phyloP scores from a whole-genome alignment of 2,329 filamentous ascomycete species.

The Neofusicoccum laricinum region DNA sequence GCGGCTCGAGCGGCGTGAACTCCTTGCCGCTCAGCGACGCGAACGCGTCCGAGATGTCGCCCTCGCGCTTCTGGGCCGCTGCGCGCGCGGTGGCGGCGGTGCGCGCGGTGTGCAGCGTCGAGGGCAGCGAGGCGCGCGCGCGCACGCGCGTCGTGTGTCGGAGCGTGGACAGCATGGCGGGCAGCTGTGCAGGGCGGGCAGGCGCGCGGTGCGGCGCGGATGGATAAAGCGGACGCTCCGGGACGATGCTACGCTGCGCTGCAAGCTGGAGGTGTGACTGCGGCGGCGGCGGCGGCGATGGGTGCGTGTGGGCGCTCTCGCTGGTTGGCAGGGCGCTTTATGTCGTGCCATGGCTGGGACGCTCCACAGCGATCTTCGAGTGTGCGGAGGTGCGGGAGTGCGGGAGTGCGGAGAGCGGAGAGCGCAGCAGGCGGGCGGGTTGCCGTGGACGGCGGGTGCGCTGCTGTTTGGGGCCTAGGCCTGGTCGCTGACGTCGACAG shows the following conservation, averaged over 20 bases:
- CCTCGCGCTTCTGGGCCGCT: constrained; percentile 41
- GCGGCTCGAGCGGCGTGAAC: constrained; percentile 43
- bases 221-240: not conserved
- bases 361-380: not conserved
- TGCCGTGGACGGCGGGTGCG: not conserved
- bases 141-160: constrained; percentile 25
- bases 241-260: constrained; percentile 1
- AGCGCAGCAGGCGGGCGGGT: not conserved
- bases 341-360: not conserved
- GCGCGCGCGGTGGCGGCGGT: constrained; percentile 21
- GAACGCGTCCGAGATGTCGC: constrained; percentile 52
- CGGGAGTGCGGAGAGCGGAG: constrained; percentile 10
- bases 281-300: not conserved
- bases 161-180: constrained; percentile 29
- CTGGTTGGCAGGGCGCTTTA: not conserved
- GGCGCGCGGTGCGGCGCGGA: not conserved
- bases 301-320: not conserved
- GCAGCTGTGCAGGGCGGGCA: not conserved
- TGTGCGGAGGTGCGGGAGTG: constrained; percentile 5
- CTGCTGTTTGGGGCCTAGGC: not conserved
- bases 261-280: not conserved
- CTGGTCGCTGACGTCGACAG: constrained; percentile 7
- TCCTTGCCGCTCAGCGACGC: constrained; percentile 47
- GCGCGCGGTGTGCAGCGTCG: constrained; percentile 19
- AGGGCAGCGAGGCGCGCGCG: not conserved